A percentile compares a stretch with the other conserved stretches of the same genome.
phyloP scores from a whole-genome alignment of 2,329 filamentous ascomycete species.

The Ophiocordyceps camponoti-rufipedis region DNA sequence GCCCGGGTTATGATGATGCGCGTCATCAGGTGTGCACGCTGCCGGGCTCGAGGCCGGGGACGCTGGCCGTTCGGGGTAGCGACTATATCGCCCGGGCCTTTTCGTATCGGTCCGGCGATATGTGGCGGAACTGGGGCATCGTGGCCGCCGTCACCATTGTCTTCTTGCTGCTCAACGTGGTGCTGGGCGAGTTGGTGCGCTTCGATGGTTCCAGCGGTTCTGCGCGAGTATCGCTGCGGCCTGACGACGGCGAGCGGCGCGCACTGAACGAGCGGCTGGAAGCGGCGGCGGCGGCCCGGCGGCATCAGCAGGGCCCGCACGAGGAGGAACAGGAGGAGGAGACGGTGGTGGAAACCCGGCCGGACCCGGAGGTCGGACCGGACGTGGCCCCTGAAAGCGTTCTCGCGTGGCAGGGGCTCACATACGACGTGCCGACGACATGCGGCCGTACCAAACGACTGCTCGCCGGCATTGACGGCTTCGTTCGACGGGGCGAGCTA shows the following conservation, averaged over 20 bases:
- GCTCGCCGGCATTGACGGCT: conserved; percentile 41
- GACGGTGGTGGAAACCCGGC: no score
- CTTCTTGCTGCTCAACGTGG: conserved; percentile 59
- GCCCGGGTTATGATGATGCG: conserved; percentile 51
- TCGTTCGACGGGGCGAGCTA: conserved; percentile 57
- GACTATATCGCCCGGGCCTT: conserved; percentile 54
- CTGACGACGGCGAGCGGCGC: conserved; percentile 48
- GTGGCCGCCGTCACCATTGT: conserved; percentile 56
- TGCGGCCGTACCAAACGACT: conserved; percentile 33
- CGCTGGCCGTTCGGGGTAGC: conserved; percentile 47
- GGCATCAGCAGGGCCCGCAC: no score
- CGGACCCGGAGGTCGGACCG: no score
- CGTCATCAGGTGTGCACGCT: conserved; percentile 68
- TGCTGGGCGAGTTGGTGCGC: conserved; percentile 61
- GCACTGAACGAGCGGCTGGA: conserved; percentile 44
- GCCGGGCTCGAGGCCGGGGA: conserved; percentile 35
- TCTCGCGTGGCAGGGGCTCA: conserved; percentile 77
- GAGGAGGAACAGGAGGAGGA: no score
- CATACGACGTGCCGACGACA: conserved; percentile 51
- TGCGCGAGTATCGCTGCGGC: conserved; percentile 53
- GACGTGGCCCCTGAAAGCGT: conserved; percentile 29
- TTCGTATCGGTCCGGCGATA: conserved; percentile 43
- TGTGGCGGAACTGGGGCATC: conserved; percentile 78
- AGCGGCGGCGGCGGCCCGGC: conserved; percentile 26
- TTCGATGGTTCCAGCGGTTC: conserved; percentile 50